phyloP scores from a whole-genome alignment of 805 yeast species.

The Saccharomycopsis olivae region DNA sequence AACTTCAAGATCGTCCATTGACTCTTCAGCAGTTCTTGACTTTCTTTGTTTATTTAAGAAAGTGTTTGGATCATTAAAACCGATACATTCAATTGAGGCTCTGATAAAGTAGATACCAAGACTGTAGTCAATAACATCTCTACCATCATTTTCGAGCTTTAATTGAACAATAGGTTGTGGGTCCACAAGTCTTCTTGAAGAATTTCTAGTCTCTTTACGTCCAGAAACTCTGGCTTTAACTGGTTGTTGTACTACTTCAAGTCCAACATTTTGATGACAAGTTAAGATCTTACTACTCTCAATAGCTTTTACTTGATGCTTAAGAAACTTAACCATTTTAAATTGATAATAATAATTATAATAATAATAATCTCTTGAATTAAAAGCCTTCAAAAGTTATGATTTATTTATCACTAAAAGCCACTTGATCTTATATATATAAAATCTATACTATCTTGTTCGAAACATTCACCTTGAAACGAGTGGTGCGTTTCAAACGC shows the following conservation, averaged over 20 bases:
- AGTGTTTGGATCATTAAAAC: slow-evolving; percentile 8
- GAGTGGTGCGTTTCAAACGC: too few species aligned
- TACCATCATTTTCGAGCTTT: slow-evolving; percentile 6
- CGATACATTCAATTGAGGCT: slow-evolving; percentile 18
- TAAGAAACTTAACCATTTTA: slow-evolving; percentile 17
- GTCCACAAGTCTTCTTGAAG: slow-evolving; percentile 17
- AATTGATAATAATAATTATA: too few species aligned
- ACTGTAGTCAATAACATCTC: slow-evolving; percentile 14
- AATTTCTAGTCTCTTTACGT: slow-evolving; percentile 16
- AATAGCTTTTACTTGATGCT: slow-evolving; percentile 16
- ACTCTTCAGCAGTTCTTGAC: slow-evolving; percentile 8
- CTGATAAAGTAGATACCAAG: slow-evolving; percentile 17
- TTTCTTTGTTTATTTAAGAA: slow-evolving; percentile 17
- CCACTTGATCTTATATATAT: too few species aligned
- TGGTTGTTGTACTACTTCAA: slow-evolving; percentile 18
- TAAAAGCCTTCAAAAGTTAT: too few species aligned
- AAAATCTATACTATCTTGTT: too few species aligned
- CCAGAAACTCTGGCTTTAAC: slow-evolving; percentile 19
- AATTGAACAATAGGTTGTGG: slow-evolving; percentile 19
- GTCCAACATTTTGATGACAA: slow-evolving; percentile 2
- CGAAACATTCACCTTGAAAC: too few species aligned
- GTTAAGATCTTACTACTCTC: slow-evolving; percentile 2
- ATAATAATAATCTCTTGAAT: too few species aligned
- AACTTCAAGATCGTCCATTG: slow-evolving; percentile 11
- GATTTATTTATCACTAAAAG: too few species aligned